phyloP scores from a whole-genome alignment of 352 stramenopile genomes.

The Globisporangium perplexum region DNA sequence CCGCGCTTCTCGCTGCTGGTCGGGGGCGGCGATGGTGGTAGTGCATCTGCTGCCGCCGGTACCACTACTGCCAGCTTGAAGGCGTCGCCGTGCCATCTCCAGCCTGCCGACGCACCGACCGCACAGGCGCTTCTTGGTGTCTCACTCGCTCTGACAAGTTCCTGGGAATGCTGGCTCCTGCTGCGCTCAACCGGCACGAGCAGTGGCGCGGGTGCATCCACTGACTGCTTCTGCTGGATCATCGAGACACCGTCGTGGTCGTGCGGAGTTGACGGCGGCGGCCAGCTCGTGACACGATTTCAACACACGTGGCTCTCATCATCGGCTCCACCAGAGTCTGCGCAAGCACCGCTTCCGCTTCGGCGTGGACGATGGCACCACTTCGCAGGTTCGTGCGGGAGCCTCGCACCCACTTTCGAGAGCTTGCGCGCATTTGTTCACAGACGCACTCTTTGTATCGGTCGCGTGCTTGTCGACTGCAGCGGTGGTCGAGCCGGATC shows the following conservation, averaged over 20 bases:
- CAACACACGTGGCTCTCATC: background rate
- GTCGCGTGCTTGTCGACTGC: background rate
- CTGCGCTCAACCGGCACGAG: conserved; percentile 6
- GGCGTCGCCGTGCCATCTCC: conserved; percentile 1
- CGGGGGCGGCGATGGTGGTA: background rate
- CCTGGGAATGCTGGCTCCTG: conserved; percentile 33
- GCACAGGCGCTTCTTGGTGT: conserved; percentile 3
- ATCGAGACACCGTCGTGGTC: conserved; percentile 21
- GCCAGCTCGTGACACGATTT: conserved; percentile 5
- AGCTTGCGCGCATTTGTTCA: background rate
- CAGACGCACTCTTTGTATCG: background rate
- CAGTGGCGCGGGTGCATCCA: background rate
- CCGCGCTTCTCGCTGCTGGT: conserved; percentile 32
- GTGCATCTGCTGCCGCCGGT: background rate
- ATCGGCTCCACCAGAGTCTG: background rate
- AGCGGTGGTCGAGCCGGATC: background rate
- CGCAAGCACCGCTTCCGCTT: background rate
- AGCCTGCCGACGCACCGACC: background rate
- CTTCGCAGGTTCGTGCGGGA: conserved; percentile 9
- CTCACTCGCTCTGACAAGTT: conserved; percentile 3
- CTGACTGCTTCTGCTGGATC: conserved; percentile 25
- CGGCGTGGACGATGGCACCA: conserved; percentile 9
- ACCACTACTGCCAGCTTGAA: background rate
- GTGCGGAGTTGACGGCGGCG: conserved; percentile 15
- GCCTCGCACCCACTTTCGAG: background rate